Evolutionary conservation across 495 filamentous ascomycete species (phyloP).

Genomic region (Tuber calosporum): DNA sequence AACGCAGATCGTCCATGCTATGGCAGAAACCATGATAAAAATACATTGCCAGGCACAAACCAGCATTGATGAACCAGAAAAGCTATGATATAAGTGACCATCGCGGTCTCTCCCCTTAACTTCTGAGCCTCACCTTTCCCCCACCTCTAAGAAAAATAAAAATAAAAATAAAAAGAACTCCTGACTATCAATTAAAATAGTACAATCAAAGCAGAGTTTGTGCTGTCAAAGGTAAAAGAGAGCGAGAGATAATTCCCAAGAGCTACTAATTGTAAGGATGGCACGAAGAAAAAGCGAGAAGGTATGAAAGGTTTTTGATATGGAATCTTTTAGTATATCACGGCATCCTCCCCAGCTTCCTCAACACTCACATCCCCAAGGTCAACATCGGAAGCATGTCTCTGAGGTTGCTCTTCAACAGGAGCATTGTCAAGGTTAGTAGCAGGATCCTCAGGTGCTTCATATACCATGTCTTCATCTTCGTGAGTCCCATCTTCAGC

Average conservation of each 20-base stretch:
- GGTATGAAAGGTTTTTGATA: slow-evolving; percentile 1
- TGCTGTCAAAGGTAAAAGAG: background rate
- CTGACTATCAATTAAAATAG: background rate
- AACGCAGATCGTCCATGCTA: background rate
- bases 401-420: slow-evolving; percentile 21
- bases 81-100: background rate
- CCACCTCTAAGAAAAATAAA: background rate
- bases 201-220: background rate
- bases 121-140: background rate
- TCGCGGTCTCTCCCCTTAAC: background rate
- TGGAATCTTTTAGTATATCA: slow-evolving; percentile 61
- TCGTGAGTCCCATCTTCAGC: slow-evolving; percentile 46
- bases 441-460: slow-evolving; percentile 24
- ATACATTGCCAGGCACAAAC: slow-evolving; percentile 1
- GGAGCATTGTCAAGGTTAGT: slow-evolving; percentile 37
- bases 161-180: background rate
- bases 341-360: slow-evolving; percentile 74
- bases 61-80: slow-evolving; percentile 1
- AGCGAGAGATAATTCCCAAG: background rate
- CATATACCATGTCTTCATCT: slow-evolving; percentile 24
- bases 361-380: slow-evolving; percentile 60
- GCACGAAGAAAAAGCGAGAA: background rate
- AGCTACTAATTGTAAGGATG: background rate
- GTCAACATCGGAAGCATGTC: slow-evolving; percentile 36
- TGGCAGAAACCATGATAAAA: background rate